Conservation (phyloP, 164 flowering plant genomes). For the Sextonia rubra region DNA sequence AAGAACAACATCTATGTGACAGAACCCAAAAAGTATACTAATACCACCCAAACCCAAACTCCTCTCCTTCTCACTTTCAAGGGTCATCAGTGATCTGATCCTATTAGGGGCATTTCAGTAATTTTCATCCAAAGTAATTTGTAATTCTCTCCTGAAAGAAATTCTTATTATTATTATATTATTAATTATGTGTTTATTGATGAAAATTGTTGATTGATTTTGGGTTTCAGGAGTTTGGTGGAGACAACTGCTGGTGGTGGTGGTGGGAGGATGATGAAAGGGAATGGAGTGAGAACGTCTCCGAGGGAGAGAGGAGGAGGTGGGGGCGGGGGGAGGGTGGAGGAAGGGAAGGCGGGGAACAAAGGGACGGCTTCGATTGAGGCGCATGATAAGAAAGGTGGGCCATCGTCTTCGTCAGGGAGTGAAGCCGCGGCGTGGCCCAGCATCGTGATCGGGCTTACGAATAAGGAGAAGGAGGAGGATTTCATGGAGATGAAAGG, state of each 20-base stretch:
- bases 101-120: too few species aligned
- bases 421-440: slow-evolving; percentile 72
- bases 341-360: slow-evolving; percentile 14
- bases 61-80: too few species aligned
- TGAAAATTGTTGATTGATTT: not conserved
- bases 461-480: slow-evolving; percentile 91
- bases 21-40: too few species aligned
- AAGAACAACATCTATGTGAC: too few species aligned
- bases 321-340: slow-evolving; percentile 4
- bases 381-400: slow-evolving; percentile 54
- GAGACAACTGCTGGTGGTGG: slow-evolving; percentile 24
- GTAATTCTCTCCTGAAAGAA: not conserved
- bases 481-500: slow-evolving; percentile 90
- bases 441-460: slow-evolving; percentile 69
- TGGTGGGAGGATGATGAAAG: slow-evolving; percentile 41
- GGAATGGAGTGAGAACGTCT: slow-evolving; percentile 42
- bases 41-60: too few species aligned
- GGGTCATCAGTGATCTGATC: too few species aligned
- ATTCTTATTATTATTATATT: not conserved
- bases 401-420: slow-evolving; percentile 55
- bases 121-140: not conserved
- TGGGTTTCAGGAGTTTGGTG: slow-evolving; percentile 53
- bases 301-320: slow-evolving; percentile 23
- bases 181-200: not conserved
- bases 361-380: slow-evolving; percentile 49